Conservation (phyloP, 345 rosid species). For the Salix koriyanagi region DNA sequence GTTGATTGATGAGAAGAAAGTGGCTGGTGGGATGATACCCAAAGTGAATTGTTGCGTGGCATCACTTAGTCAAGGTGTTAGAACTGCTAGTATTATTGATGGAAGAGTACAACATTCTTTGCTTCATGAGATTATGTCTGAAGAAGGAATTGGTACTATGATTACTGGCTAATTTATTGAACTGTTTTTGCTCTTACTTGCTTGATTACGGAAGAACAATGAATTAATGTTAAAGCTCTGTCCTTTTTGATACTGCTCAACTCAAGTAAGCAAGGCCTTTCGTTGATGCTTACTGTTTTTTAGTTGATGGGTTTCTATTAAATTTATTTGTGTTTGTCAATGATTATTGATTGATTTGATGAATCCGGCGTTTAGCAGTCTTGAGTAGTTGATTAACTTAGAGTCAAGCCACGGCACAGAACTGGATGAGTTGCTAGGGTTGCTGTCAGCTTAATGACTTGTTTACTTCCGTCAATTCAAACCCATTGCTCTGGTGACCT, state of each 20-base stretch:
- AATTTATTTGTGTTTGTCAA: not conserved
- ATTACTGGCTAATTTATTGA: conserved; percentile 51
- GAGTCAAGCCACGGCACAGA: too few relatives aligned
- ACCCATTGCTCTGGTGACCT: not conserved
- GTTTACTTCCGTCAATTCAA: not conserved
- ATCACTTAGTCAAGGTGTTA: conserved; percentile 83
- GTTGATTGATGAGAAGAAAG: conserved; percentile 68
- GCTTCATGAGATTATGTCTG: conserved; percentile 85
- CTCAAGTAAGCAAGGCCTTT: not conserved
- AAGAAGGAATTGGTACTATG: conserved; percentile 95
- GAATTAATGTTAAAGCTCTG: not conserved
- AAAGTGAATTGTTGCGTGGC: conserved; percentile 84
- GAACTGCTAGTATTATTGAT: conserved; percentile 85
- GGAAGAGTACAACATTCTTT: conserved; percentile 78
- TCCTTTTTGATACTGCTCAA: not conserved
- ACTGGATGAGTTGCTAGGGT: not conserved
- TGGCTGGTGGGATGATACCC: conserved; percentile 92
- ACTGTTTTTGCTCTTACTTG: not conserved
- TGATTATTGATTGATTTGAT: not conserved
- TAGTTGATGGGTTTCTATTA: not conserved
- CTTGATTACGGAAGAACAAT: not conserved
- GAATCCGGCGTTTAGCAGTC: not conserved
- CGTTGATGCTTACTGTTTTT: not conserved
- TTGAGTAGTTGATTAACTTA: not conserved
- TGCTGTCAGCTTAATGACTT: not conserved